A percentile compares a stretch with the other conserved stretches of the same genome.
Conservation (phyloP, 1,139 yeast species). For the Magnusiomyces suaveolens region DNA sequence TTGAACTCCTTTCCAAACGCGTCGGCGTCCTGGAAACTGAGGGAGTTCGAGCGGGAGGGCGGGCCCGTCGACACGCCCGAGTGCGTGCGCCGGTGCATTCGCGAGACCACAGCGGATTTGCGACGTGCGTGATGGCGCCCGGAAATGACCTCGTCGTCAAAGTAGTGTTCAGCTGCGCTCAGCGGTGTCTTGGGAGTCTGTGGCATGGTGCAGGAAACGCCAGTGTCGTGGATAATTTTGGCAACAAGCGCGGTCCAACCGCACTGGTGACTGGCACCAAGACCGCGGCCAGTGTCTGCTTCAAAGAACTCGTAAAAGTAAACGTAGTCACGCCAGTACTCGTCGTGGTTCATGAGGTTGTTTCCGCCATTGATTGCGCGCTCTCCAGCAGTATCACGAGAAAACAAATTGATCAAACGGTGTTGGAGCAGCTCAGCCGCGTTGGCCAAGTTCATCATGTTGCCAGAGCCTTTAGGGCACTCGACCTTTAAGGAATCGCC, state of each 20-base stretch:
- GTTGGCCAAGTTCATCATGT: conserved; percentile 71
- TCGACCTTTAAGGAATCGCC: conserved; percentile 82
- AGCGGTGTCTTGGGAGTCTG: conserved; percentile 30
- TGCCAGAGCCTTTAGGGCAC: conserved; percentile 85
- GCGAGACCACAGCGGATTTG: conserved; percentile 14
- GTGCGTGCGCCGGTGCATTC: conserved; percentile 18
- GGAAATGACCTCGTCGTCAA: conserved; percentile 30
- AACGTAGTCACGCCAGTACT: conserved; percentile 63
- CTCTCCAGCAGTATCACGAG: conserved; percentile 59
- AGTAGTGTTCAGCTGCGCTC: conserved; percentile 33
- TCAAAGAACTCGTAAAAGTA: conserved; percentile 87
- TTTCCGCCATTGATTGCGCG: conserved; percentile 74
- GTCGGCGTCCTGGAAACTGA: conserved; percentile 8
- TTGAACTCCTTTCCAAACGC: conserved; percentile 4
- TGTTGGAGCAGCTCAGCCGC: conserved; percentile 90
- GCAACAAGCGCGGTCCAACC: conserved; percentile 97
- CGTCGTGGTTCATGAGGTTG: conserved; percentile 55
- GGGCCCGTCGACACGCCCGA: conserved; percentile 4
- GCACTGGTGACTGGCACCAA: conserved; percentile 92
- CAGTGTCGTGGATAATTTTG: conserved; percentile 87
- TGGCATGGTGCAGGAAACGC: conserved; percentile 40
- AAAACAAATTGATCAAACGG: conserved; percentile 69
- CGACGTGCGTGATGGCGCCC: conserved; percentile 21
- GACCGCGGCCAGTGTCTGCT: conserved; percentile 91
- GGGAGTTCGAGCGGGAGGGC: conserved; percentile 11